Base-by-base conservation (phyloP, 1,139 yeast genomes). In the Pichia sp. region DNA sequence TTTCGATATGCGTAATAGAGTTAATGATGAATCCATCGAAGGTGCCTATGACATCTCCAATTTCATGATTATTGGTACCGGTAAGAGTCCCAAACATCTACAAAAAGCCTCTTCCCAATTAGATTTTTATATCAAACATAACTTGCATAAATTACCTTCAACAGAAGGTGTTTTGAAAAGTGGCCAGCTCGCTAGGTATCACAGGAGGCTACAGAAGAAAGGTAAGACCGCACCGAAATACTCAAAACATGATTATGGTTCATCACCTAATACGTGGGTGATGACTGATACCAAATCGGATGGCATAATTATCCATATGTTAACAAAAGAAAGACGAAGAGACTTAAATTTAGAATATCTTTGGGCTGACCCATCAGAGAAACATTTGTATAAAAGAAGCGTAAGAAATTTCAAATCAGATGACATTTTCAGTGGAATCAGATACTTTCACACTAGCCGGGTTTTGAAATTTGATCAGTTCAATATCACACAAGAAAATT, bases 1-100 rank as follows among this genome's bases (percentile, higher is more conserved):
- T 1, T 75, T 83, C 51, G 95, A 78, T 52, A 59, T 74, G 41
- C 60, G 77, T 44, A 60, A 43, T 25, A 36, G 69, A 33, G 7
- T 9, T 14, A 59, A 63, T 8, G 60, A 40, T 22, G 72, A 71
- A 36, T 70, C 72, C 4, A 71, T 68, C 39, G 67, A 69, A 31
- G 65, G 68, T 8, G 66, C 71, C 1, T 53, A 62, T 31, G 71
- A 69, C 25, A 47, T 71, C 52, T 52, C 69, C 45, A 64, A 68
- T 39, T 78, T 68, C 52, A 74, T 83, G 64, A 62, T 88, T 5
- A 63, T 89, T 1, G 74, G 79, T n/a, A 73, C 93, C 0, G 96
- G 95, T 2, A 82, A 80, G 55, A 79, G 91, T 22, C 75, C 77
- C 34, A 79, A 75, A 47, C 97, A 89, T 61, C 64, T 86, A 20